A percentile compares a stretch with the other conserved stretches of the same genome.
Conservation (phyloP, 1,139 yeast genomes). For the Debaryomyces singareniensis region DNA sequence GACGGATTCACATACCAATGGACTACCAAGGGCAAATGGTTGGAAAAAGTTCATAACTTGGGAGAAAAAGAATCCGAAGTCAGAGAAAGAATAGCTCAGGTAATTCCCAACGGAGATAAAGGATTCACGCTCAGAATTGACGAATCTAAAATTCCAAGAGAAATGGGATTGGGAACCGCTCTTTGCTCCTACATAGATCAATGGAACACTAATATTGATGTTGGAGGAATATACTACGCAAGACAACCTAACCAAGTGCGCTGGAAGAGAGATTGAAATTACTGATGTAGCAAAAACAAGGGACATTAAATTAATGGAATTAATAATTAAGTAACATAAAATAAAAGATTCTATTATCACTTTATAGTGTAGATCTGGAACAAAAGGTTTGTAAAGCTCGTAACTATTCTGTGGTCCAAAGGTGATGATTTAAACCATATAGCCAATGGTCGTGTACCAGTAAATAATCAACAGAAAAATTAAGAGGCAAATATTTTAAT, state of each 20-base stretch:
- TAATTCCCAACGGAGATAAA: slow-evolving; percentile 37
- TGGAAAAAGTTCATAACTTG: slow-evolving; percentile 49
- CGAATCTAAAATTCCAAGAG: slow-evolving; percentile 46
- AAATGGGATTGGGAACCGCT: slow-evolving; percentile 54
- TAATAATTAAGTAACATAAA: too few species aligned
- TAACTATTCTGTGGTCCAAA: background rate
- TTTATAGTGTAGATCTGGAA: background rate
- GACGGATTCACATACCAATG: slow-evolving; percentile 60
- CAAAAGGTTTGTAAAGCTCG: too few species aligned
- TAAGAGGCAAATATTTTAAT: too few species aligned
- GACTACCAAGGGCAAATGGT: slow-evolving; percentile 53
- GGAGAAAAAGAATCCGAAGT: slow-evolving; percentile 61
- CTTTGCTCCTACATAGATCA: slow-evolving; percentile 57
- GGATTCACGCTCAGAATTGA: slow-evolving; percentile 53
- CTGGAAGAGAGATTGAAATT: slow-evolving; percentile 49
- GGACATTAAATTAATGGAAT: background rate
- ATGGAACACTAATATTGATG: slow-evolving; percentile 46
- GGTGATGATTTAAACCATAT: too few species aligned
- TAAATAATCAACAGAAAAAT: too few species aligned
- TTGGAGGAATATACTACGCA: slow-evolving; percentile 47
- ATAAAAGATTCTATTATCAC: background rate
- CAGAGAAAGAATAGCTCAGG: slow-evolving; percentile 53
- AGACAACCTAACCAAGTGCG: slow-evolving; percentile 45
- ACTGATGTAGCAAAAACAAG: background rate
- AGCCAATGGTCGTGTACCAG: too few species aligned